phyloP scores from a whole-genome alignment of 2,329 filamentous ascomycete species.

The Microcera coccophila region DNA sequence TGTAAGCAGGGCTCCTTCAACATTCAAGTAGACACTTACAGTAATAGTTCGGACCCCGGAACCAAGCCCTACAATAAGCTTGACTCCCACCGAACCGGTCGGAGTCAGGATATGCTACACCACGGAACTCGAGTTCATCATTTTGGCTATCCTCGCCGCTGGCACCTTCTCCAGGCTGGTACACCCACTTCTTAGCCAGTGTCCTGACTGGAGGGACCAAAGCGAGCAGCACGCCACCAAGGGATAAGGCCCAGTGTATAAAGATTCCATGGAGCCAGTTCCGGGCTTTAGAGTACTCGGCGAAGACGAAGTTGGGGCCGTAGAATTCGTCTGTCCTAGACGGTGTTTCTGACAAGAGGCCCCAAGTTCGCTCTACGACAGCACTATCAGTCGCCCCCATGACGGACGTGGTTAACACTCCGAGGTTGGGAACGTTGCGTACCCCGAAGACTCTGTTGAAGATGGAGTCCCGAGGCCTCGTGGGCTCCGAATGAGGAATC shows the following conservation, averaged over 20 bases:
- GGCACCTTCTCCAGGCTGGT: slow-evolving; percentile 54
- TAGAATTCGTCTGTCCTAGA: slow-evolving; percentile 48
- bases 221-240: slow-evolving; percentile 43
- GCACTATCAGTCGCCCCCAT: slow-evolving; percentile 48
- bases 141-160: slow-evolving; percentile 50
- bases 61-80: slow-evolving; percentile 54
- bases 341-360: slow-evolving; percentile 48
- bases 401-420: slow-evolving; percentile 52
- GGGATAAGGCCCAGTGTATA: slow-evolving; percentile 46
- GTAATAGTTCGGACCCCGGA: slow-evolving; percentile 61
- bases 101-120: slow-evolving; percentile 58
- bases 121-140: slow-evolving; percentile 61
- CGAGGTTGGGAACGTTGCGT: slow-evolving; percentile 47
- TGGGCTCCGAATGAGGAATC: slow-evolving; percentile 40
- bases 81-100: slow-evolving; percentile 41
- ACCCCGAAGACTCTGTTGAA: slow-evolving; percentile 49
- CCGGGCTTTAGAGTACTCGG: slow-evolving; percentile 49
- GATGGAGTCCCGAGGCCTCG: slow-evolving; percentile 29
- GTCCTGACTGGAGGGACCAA: slow-evolving; percentile 44
- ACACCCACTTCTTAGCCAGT: slow-evolving; percentile 42
- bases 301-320: slow-evolving; percentile 58
- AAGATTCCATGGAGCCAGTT: slow-evolving; percentile 49
- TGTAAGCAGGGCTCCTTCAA: too few species aligned
- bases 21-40: slow-evolving; percentile 44
- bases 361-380: slow-evolving; percentile 61